These are phyloP conservation scores for baker's yeast (Saccharomyces cerevisiae) DNA, from an alignment of 805 yeast genomes.

Conservation along the genomic window DNA sequence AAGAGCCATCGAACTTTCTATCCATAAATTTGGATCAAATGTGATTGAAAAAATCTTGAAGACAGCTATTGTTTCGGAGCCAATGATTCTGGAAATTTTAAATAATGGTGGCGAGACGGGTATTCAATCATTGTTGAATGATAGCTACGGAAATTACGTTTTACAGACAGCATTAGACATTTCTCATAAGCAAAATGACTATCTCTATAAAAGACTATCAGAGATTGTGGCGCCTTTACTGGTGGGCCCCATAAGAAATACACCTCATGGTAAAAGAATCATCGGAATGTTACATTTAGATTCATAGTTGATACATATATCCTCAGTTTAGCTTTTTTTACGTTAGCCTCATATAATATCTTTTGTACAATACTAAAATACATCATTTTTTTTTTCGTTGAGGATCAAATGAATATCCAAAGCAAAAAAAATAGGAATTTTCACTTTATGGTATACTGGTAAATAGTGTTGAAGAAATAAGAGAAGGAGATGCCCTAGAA, in stretches of 20 bases:
- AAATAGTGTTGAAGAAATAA: neutral
- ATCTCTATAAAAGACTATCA: conserved; percentile 47
- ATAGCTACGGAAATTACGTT: conserved; percentile 91
- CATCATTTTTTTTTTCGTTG: neutral
- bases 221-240: conserved; percentile 62
- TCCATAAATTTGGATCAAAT: conserved; percentile 88
- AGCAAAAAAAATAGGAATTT: neutral
- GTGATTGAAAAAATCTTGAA: conserved; percentile 84
- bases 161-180: conserved; percentile 83
- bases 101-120: conserved; percentile 26
- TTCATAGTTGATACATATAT: conserved; percentile 1
- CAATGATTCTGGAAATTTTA: conserved; percentile 44
- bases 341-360: neutral
- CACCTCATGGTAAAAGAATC: conserved; percentile 95
- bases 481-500: neutral
- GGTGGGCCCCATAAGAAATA: conserved; percentile 63
- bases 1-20: conserved; percentile 43
- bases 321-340: neutral
- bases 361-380: neutral
- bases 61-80: conserved; percentile 36
- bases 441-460: neutral
- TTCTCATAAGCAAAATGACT: conserved; percentile 26
- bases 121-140: conserved; percentile 56
- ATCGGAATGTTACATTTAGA: conserved; percentile 49
- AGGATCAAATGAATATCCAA: neutral